These are phyloP conservation scores for Trypanosoma congolense DNA, from an alignment of 208 protist genomes.

Conservation along the genomic window DNA sequence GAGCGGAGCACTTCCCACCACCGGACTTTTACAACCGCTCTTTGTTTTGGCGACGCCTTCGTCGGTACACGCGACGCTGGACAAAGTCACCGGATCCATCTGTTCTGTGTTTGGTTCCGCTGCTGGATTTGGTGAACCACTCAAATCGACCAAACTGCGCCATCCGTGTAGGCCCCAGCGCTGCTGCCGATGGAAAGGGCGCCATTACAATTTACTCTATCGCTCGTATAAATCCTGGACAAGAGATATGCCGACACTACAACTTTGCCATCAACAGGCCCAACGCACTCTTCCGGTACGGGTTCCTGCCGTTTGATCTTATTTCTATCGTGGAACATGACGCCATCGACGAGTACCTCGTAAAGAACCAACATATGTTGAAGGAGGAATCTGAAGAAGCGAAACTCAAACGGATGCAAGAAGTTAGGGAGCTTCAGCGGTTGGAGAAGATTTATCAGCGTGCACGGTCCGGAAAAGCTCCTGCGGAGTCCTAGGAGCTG, in stretches of 20 bases:
- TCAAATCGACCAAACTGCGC: constrained; percentile 82
- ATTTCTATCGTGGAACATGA: constrained; percentile 88
- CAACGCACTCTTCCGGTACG: constrained; percentile 85
- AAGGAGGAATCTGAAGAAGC: constrained; percentile 50
- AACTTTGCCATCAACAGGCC: constrained; percentile 83
- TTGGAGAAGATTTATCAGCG: constrained; percentile 73
- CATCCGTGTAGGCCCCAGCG: constrained; percentile 56
- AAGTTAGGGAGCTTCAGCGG: constrained; percentile 42
- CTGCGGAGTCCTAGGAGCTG: not conserved
- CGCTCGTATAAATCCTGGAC: constrained; percentile 51
- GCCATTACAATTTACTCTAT: constrained; percentile 81
- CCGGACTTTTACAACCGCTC: constrained; percentile 54
- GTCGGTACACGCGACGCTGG: constrained; percentile 34
- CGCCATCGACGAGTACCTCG: constrained; percentile 60
- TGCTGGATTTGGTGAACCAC: constrained; percentile 85
- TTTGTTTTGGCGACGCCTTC: constrained; percentile 29
- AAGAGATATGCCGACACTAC: constrained; percentile 89
- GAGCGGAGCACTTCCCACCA: constrained; percentile 75
- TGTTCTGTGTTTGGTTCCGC: constrained; percentile 64
- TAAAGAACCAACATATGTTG: constrained; percentile 57
- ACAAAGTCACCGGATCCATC: constrained; percentile 33
- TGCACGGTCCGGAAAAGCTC: constrained; percentile 19
- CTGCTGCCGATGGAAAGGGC: constrained; percentile 35
- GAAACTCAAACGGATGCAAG: constrained; percentile 25
- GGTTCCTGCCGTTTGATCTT: constrained; percentile 87